Base-by-base conservation (phyloP, 176 grass and related monocot genomes). In the Otatea glauca region DNA sequence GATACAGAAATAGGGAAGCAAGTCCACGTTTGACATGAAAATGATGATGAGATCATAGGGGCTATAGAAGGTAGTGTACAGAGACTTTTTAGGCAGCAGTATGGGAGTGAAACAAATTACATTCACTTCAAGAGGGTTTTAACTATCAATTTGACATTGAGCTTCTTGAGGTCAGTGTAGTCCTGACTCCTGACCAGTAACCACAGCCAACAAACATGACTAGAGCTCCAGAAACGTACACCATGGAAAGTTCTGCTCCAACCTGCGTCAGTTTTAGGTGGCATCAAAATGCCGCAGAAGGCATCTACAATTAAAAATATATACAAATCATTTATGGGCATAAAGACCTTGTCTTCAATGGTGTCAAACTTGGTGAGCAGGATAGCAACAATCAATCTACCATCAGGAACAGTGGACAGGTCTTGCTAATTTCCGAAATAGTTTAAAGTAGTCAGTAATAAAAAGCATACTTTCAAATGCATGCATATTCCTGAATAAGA, bases 351-450 rank as follows among this genome's bases (percentile, higher is more conserved):
- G 50, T 91, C 81, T 77, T 91, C 84, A 68, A 83, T 83, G 17
- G 76, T 89, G 29, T 77, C 81, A 66, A 91, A 93, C 48, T 87
- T 91, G 11, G 84, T 88, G 34, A 91, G 81, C 75, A 91, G 56
- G n/a, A 85, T 96, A 44, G 77, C 91, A 73, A 86, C 83, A 68
- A 80, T 89, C 83, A 78, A 86, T 84, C 85, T 95, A 81, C 58
- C 88, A 81, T 81, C 83, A 55, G 69, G 62, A 68, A 76, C 56
- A 43, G 59, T 67, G 12, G 85, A 86, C 8, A 92, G n/a, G 25
- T 90, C 86, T 35, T 35, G 72, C 68, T 81, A 92, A 84, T 86
- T 91, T 92, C 73, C 90, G 73, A 50, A 83, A 83, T 37, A 35
- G 68, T 64, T 37, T 10, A 56, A 79, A 38, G 18, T 7, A 60